These are phyloP conservation scores for Hanseniaspora valbyensis DNA, from an alignment of 805 yeast genomes.

Conservation along the genomic window DNA sequence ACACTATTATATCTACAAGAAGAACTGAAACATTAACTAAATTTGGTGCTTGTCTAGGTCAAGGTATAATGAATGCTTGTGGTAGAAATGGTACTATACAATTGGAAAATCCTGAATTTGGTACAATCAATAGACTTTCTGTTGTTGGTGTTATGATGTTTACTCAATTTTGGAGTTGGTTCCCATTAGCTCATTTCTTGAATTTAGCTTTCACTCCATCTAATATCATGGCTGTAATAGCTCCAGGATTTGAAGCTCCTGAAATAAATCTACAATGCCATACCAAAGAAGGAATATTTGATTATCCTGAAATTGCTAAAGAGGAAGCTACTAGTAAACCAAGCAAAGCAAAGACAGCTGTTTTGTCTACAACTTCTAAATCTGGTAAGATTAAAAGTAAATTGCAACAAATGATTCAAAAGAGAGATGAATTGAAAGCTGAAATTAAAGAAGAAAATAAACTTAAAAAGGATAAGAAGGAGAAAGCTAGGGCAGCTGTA, in stretches of 20 bases:
- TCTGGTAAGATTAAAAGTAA: constrained; percentile 33
- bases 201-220: constrained; percentile 89
- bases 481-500: constrained; percentile 38
- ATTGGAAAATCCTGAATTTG: constrained; percentile 77
- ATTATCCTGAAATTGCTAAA: constrained; percentile 80
- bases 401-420: constrained; percentile 12
- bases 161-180: constrained; percentile 97
- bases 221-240: constrained; percentile 69
- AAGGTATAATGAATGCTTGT: constrained; percentile 97
- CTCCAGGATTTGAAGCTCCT: constrained; percentile 74
- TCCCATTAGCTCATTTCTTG: constrained; percentile 87
- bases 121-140: constrained; percentile 79
- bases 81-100: constrained; percentile 95
- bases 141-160: constrained; percentile 86
- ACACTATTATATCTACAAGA: constrained; percentile 68
- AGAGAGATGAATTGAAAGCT: constrained; percentile 39
- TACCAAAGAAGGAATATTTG: constrained; percentile 67
- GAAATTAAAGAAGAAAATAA: constrained; percentile 63
- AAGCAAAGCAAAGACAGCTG: constrained; percentile 85
- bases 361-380: constrained; percentile 81
- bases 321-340: constrained; percentile 70
- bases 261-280: constrained; percentile 71
- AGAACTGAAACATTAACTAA: constrained; percentile 95
- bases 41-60: constrained; percentile 93
- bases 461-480: constrained; percentile 44